Conservation (phyloP, 257 asterid species). For the Primulina huaijiensis region DNA sequence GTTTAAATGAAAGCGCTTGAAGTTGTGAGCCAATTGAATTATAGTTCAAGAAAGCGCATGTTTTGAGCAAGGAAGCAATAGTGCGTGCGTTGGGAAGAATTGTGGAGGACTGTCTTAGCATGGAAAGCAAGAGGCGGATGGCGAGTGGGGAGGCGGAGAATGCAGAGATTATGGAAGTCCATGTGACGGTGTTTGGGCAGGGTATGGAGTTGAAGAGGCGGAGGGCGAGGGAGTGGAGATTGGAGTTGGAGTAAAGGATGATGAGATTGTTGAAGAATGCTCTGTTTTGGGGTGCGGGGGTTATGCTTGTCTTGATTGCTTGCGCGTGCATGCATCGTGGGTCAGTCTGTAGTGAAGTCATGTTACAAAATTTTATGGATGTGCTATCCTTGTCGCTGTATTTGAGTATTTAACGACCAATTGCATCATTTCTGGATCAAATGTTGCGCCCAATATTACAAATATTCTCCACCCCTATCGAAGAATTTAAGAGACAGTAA, state of each 20-base stretch:
- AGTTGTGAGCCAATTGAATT: constrained; percentile 49
- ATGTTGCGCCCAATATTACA: too few relatives aligned
- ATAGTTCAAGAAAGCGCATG: constrained; percentile 45
- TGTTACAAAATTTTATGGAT: neutral
- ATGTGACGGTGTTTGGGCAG: constrained; percentile 68
- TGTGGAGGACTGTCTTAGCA: constrained; percentile 62
- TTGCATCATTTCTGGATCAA: too few relatives aligned
- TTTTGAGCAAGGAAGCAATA: constrained; percentile 53
- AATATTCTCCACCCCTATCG: too few relatives aligned
- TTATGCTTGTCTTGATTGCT: constrained; percentile 37
- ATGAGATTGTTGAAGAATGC: constrained; percentile 65
- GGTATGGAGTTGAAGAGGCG: constrained; percentile 59
- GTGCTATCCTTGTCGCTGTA: neutral
- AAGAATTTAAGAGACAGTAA: too few relatives aligned
- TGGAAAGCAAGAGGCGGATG: constrained; percentile 53
- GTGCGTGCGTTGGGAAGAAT: constrained; percentile 57
- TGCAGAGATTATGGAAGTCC: constrained; percentile 67
- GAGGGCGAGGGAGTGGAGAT: constrained; percentile 46
- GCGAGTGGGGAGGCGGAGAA: constrained; percentile 45
- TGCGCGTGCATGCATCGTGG: constrained; percentile 65
- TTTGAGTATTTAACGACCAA: too few relatives aligned
- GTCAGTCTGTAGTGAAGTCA: constrained; percentile 29
- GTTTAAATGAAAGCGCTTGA: constrained; percentile 53
- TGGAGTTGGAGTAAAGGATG: constrained; percentile 63
- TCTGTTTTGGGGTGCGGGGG: constrained; percentile 35